These are phyloP conservation scores for Pseudozyma thailandica DNA, from an alignment of 1,284 basidiomycete genomes.

Conservation along the genomic window DNA sequence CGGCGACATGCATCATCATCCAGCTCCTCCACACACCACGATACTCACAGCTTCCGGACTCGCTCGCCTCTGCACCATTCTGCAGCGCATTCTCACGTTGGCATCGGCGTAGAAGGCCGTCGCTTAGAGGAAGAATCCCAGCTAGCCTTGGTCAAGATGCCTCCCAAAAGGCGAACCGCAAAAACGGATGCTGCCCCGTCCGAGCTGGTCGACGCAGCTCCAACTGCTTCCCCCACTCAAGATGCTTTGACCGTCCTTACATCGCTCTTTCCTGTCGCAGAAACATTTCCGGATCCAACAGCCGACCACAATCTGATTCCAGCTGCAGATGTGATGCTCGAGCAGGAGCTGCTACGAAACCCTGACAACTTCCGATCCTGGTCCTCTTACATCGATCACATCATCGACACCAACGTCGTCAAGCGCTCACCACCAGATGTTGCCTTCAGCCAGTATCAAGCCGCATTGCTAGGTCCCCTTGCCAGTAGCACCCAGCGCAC, in stretches of 20 bases:
- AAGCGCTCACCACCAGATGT: constrained; percentile 69
- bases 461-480: constrained; percentile 72
- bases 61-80: background rate
- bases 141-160: constrained; percentile 4
- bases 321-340: constrained; percentile 81
- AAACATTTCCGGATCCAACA: constrained; percentile 82
- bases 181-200: constrained; percentile 6
- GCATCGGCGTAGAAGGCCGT: background rate
- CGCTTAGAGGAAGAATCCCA: background rate
- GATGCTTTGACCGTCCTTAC: constrained; percentile 22
- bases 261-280: constrained; percentile 79
- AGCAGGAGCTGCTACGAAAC: constrained; percentile 95
- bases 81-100: background rate
- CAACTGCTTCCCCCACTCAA: constrained; percentile 7
- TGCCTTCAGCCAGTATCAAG: constrained; percentile 69
- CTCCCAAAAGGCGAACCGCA: constrained; percentile 30
- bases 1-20: background rate
- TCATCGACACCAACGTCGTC: constrained; percentile 75
- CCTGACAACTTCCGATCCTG: constrained; percentile 89
- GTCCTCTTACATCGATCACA: constrained; percentile 84
- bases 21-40: constrained; percentile 1
- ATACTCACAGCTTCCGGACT: background rate
- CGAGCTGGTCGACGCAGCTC: constrained; percentile 1
- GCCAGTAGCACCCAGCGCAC: constrained; percentile 78
- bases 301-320: constrained; percentile 82